These are phyloP conservation scores for Apiospora saccharicola DNA, from an alignment of 2,329 filamentous ascomycete species.

Conservation along the genomic window DNA sequence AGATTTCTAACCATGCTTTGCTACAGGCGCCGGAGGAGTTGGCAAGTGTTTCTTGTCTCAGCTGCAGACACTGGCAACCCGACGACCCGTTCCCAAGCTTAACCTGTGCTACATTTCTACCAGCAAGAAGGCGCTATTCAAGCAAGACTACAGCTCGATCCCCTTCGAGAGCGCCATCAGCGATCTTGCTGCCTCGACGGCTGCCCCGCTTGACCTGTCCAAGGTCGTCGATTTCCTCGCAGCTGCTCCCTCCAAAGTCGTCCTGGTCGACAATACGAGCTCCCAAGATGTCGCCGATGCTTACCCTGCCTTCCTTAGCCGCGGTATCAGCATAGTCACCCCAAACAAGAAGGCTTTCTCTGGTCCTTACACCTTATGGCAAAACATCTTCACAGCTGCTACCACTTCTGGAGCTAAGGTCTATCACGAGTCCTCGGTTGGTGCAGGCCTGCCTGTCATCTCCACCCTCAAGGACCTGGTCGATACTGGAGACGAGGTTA, in stretches of 20 bases:
- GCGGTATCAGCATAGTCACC: slow-evolving; percentile 89
- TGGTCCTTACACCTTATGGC: slow-evolving; percentile 80
- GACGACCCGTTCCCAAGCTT: slow-evolving; percentile 73
- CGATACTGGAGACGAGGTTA: slow-evolving; percentile 90
- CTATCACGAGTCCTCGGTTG: slow-evolving; percentile 95
- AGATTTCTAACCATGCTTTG: slow-evolving; percentile 8
- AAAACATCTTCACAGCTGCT: slow-evolving; percentile 82
- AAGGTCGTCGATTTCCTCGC: slow-evolving; percentile 81
- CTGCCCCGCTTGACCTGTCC: slow-evolving; percentile 70
- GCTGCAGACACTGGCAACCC: slow-evolving; percentile 71
- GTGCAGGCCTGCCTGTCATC: slow-evolving; percentile 91
- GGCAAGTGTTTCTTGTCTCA: slow-evolving; percentile 91
- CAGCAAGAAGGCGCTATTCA: slow-evolving; percentile 82
- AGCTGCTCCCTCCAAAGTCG: slow-evolving; percentile 76
- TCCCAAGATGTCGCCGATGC: slow-evolving; percentile 82
- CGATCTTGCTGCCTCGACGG: slow-evolving; percentile 68
- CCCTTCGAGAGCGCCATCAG: slow-evolving; percentile 66
- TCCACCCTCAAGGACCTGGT: slow-evolving; percentile 94
- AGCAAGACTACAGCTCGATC: slow-evolving; percentile 74
- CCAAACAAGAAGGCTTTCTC: slow-evolving; percentile 99
- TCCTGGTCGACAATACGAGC: slow-evolving; percentile 96
- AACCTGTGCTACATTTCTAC: slow-evolving; percentile 86
- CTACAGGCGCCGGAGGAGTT: slow-evolving; percentile 85
- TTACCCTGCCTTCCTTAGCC: slow-evolving; percentile 82
- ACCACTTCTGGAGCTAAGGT: slow-evolving; percentile 77